A percentile compares a stretch with the other conserved stretches of the same genome.
Evolutionary conservation across 1,139 yeast genomes (phyloP).

Genomic region (Yamadazyma blattariae): DNA sequence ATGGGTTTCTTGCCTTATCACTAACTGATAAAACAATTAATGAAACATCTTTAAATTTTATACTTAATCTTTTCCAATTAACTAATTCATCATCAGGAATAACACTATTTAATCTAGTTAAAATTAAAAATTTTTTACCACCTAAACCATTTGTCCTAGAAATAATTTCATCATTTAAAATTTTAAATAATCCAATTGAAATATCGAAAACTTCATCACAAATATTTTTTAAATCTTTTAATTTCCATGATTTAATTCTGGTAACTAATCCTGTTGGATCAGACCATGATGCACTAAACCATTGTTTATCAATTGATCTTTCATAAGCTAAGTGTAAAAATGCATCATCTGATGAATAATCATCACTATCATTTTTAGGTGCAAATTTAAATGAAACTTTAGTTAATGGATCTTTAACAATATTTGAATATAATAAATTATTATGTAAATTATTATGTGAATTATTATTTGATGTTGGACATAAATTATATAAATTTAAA

Average conservation of each 20-base stretch:
- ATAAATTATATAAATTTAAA: conserved; percentile 60
- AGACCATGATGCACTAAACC: conserved; percentile 89
- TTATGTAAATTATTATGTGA: too few relatives aligned
- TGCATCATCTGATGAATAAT: conserved; percentile 55
- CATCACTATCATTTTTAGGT: conserved; percentile 20
- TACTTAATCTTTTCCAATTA: conserved; percentile 71
- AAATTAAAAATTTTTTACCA: conserved; percentile 61
- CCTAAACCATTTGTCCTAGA: conserved; percentile 31
- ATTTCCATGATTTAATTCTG: conserved; percentile 62
- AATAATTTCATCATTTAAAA: conserved; percentile 32
- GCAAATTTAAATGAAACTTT: conserved; percentile 52
- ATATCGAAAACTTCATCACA: conserved; percentile 41
- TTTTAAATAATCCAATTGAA: conserved; percentile 36
- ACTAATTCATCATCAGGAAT: conserved; percentile 77
- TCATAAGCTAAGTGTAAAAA: conserved; percentile 85
- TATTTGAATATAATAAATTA: conserved; percentile 34
- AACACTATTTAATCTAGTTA: conserved; percentile 67
- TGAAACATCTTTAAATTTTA: conserved; percentile 58
- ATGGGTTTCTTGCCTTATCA: conserved; percentile 54
- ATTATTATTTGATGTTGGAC: too few relatives aligned
- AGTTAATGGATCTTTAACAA: conserved; percentile 46
- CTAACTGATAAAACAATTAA: conserved; percentile 75
- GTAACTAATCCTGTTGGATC: conserved; percentile 75
- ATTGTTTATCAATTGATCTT: conserved; percentile 71
- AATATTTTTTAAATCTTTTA: conserved; percentile 30